Conservation (phyloP, 768 basidiomycete genomes). For the Cytidiella melzeri region DNA sequence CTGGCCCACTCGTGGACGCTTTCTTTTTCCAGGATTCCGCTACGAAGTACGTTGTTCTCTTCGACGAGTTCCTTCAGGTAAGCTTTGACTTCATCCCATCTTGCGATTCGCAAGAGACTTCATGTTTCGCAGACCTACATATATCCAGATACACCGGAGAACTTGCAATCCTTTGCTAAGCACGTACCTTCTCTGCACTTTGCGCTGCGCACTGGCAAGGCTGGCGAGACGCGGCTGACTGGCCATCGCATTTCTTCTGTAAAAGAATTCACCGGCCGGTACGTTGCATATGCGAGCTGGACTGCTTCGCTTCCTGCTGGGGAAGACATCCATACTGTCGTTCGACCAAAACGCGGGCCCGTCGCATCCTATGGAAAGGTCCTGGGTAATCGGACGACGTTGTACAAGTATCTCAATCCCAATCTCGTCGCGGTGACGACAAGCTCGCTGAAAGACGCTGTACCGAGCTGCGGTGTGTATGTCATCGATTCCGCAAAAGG, state of each 20-base stretch:
- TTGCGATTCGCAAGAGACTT: neutral
- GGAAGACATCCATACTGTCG: slow-evolving; percentile 52
- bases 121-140: slow-evolving; percentile 43
- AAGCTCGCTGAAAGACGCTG: slow-evolving; percentile 22
- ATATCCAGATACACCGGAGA: slow-evolving; percentile 55
- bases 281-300: slow-evolving; percentile 64
- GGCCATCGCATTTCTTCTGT: slow-evolving; percentile 50
- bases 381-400: slow-evolving; percentile 76
- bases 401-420: slow-evolving; percentile 94
- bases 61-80: slow-evolving; percentile 78
- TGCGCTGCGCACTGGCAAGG: slow-evolving; percentile 42
- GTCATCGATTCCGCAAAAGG: slow-evolving; percentile 81
- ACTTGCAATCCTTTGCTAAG: slow-evolving; percentile 37
- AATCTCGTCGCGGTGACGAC: slow-evolving; percentile 68
- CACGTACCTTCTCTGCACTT: slow-evolving; percentile 46
- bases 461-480: slow-evolving; percentile 55
- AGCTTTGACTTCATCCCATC: slow-evolving; percentile 13
- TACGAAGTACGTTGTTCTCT: slow-evolving; percentile 50
- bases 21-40: slow-evolving; percentile 42
- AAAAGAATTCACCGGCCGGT: slow-evolving; percentile 35
- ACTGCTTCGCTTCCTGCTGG: slow-evolving; percentile 45
- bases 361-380: slow-evolving; percentile 81
- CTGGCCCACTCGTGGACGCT: slow-evolving; percentile 52
- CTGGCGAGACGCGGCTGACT: slow-evolving; percentile 40
- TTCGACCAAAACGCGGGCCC: slow-evolving; percentile 41